Conservation (phyloP, 371 early-diverging fungal genomes). For the Mortierella sp. region DNA sequence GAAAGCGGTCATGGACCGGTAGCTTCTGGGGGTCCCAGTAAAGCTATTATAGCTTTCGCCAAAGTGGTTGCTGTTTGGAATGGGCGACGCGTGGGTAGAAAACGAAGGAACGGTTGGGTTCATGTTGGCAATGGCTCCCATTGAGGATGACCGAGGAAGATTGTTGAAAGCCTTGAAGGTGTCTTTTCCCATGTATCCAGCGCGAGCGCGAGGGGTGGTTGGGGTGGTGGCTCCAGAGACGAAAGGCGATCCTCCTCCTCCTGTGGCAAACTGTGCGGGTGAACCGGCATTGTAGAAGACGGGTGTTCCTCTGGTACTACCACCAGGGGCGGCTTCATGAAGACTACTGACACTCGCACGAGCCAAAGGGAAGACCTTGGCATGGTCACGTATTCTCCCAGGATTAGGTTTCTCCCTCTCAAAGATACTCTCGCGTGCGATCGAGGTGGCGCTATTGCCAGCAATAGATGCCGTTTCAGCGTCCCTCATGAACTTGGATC, state of each 20-base stretch:
- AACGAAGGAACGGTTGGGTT: conserved; percentile 1
- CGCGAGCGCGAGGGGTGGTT: conserved; percentile 20
- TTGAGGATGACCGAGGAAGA: conserved; percentile 28
- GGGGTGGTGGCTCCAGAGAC: conserved; percentile 28
- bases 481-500: neutral
- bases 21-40: conserved; percentile 20
- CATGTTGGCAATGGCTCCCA: conserved; percentile 26
- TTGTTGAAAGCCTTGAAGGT: conserved; percentile 35
- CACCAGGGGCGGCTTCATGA: conserved; percentile 10
- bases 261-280: neutral
- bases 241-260: conserved; percentile 10
- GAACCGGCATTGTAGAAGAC: neutral
- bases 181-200: conserved; percentile 40
- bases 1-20: conserved; percentile 28
- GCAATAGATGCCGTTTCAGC: neutral
- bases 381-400: conserved; percentile 38
- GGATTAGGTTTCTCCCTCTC: neutral
- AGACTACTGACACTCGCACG: conserved; percentile 22
- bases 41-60: neutral
- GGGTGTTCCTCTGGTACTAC: conserved; percentile 29
- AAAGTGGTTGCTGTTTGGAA: neutral
- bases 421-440: neutral
- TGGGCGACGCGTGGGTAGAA: conserved; percentile 32
- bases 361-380: conserved; percentile 29
- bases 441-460: neutral